phyloP scores from a whole-genome alignment of 2,329 filamentous ascomycete species.

The Mycosphaerella sp. region DNA sequence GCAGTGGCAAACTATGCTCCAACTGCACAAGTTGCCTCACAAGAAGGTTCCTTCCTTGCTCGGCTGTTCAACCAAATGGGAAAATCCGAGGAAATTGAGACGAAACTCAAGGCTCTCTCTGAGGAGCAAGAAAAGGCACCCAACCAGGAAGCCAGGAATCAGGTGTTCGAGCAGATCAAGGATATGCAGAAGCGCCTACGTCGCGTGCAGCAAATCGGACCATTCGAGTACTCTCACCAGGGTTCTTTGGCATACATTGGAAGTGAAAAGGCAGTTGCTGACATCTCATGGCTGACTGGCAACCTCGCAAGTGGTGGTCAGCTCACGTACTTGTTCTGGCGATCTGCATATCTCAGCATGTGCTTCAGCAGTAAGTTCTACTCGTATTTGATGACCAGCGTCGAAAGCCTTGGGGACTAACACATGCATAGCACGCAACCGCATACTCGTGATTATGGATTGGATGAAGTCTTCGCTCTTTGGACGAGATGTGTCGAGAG shows the following conservation, averaged over 20 bases:
- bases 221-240: slow-evolving; percentile 98
- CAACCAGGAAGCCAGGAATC: slow-evolving; percentile 52
- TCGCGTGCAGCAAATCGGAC: slow-evolving; percentile 88
- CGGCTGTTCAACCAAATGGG: slow-evolving; percentile 99
- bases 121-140: slow-evolving; percentile 58
- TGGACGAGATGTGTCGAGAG: slow-evolving; percentile 85
- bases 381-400: not conserved
- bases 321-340: slow-evolving; percentile 97
- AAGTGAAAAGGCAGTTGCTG: slow-evolving; percentile 93
- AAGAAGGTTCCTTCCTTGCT: slow-evolving; percentile 92
- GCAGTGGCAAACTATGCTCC: slow-evolving; percentile 96
- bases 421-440: slow-evolving; percentile 67
- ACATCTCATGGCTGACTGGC: slow-evolving; percentile 94
- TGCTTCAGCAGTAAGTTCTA: slow-evolving; percentile 90
- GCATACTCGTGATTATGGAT: slow-evolving; percentile 84
- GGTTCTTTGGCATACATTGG: slow-evolving; percentile 96
- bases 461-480: slow-evolving; percentile 98
- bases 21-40: slow-evolving; percentile 90
- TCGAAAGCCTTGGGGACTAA: slow-evolving; percentile 17
- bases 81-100: slow-evolving; percentile 79
- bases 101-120: slow-evolving; percentile 64
- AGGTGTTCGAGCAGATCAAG: slow-evolving; percentile 70
- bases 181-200: slow-evolving; percentile 77
- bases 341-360: slow-evolving; percentile 97
- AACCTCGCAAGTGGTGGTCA: slow-evolving; percentile 86